These are phyloP conservation scores for Diaporthe helianthi DNA, from an alignment of 2,329 filamentous ascomycete species.

Conservation along the genomic window DNA sequence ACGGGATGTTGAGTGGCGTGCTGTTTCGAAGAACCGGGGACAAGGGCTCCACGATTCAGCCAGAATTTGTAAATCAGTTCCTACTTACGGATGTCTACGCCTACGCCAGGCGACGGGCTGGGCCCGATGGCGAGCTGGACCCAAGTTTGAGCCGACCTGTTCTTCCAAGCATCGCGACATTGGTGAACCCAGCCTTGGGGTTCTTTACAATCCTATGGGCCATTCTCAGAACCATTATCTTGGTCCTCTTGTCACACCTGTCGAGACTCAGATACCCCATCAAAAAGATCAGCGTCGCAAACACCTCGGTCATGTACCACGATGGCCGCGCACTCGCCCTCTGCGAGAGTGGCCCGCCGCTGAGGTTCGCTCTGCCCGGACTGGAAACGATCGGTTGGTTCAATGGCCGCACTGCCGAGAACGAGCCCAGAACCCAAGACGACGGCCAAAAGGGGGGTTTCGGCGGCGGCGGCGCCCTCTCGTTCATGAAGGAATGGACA, in stretches of 20 bases:
- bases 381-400: conserved; percentile 76
- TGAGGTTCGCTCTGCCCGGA: conserved; percentile 67
- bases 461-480: conserved; percentile 61
- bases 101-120: conserved; percentile 54
- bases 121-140: neutral
- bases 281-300: conserved; percentile 74
- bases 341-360: conserved; percentile 75
- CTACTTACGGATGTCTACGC: conserved; percentile 72
- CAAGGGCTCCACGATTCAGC: conserved; percentile 52
- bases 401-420: conserved; percentile 65
- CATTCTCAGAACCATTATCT: conserved; percentile 62
- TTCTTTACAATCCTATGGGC: conserved; percentile 56
- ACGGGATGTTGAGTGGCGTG: conserved; percentile 76
- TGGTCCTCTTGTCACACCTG: conserved; percentile 64
- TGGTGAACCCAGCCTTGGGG: conserved; percentile 65
- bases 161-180: conserved; percentile 70
- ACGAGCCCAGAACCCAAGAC: conserved; percentile 42
- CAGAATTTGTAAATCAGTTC: conserved; percentile 74
- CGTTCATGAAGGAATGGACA: conserved; percentile 74
- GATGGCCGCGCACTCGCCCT: conserved; percentile 73
- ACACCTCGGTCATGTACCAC: conserved; percentile 71
- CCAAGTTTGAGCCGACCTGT: conserved; percentile 60
- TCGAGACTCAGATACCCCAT: conserved; percentile 63
- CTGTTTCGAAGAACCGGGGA: conserved; percentile 57
- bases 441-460: conserved; percentile 45